These are phyloP conservation scores for Monsonia emarginata DNA, from an alignment of 441 rosid genomes.

Conservation along the genomic window DNA sequence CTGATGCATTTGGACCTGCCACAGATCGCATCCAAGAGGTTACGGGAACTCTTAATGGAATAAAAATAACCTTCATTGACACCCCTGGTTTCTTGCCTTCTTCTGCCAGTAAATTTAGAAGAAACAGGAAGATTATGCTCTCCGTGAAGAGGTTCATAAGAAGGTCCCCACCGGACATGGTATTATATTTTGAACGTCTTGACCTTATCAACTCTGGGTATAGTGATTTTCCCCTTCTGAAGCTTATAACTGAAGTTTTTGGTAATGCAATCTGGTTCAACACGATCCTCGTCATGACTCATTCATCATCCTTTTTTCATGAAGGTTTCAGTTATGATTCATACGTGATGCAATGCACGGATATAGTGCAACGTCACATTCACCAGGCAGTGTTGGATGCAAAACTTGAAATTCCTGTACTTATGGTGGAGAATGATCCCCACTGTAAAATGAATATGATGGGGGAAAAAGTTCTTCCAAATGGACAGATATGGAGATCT, in stretches of 20 bases:
- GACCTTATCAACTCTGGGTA: conserved; percentile 38
- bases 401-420: conserved; percentile 62
- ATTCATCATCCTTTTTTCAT: conserved; percentile 46
- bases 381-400: conserved; percentile 65
- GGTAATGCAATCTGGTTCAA: conserved; percentile 80
- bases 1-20: conserved; percentile 68
- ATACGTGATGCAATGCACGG: conserved; percentile 48
- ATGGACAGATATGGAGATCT: conserved; percentile 74
- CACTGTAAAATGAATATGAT: conserved; percentile 49
- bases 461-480: conserved; percentile 73
- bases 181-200: conserved; percentile 71
- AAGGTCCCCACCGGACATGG: conserved; percentile 68
- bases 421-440: conserved; percentile 75
- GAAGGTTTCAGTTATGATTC: conserved; percentile 69
- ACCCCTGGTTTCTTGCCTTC: conserved; percentile 75
- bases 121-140: conserved; percentile 61
- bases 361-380: conserved; percentile 56
- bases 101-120: conserved; percentile 40
- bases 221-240: conserved; percentile 59
- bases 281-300: conserved; percentile 79
- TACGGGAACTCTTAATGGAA: conserved; percentile 51
- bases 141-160: conserved; percentile 56
- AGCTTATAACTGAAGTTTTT: conserved; percentile 63
- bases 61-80: conserved; percentile 66
- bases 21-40: conserved; percentile 63